Percentiles rank a stretch among this genome's conserved stretches.
Conservation (phyloP, 139 green algal genomes). For the Chlamydomonas sphaeroides region DNA sequence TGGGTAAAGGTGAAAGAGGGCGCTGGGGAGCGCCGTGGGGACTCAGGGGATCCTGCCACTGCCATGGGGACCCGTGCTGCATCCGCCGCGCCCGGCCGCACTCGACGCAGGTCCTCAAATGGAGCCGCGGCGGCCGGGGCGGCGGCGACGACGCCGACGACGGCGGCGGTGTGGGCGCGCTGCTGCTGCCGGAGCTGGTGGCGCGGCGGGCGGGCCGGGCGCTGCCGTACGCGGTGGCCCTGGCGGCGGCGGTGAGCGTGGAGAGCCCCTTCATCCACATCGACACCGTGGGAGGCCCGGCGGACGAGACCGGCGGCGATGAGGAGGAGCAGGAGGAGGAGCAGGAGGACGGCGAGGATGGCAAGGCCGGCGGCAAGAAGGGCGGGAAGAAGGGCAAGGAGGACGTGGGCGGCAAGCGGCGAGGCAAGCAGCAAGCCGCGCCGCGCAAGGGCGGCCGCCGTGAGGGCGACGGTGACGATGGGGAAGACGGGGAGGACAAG, state of each 20-base stretch:
- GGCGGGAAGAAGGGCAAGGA: slow-evolving; percentile 8
- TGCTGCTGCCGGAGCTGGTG: slow-evolving; percentile 1
- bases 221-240: slow-evolving; percentile 79
- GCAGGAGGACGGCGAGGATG: background rate
- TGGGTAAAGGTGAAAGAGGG: background rate
- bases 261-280: slow-evolving; percentile 89
- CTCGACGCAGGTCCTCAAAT: slow-evolving; percentile 31
- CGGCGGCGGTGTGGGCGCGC: background rate
- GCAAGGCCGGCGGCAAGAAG: background rate
- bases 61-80: too few species aligned
- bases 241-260: slow-evolving; percentile 86
- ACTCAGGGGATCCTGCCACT: background rate
- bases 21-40: background rate
- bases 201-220: slow-evolving; percentile 31
- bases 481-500: slow-evolving; percentile 17
- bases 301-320: background rate
- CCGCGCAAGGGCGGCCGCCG: background rate
- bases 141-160: background rate
- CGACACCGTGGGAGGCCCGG: slow-evolving; percentile 43
- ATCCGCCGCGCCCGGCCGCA: background rate
- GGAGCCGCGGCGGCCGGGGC: background rate
- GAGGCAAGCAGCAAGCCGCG: background rate
- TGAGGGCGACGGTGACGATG: slow-evolving; percentile 5
- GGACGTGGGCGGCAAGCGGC: background rate
- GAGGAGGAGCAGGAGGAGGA: slow-evolving; percentile 11